Evolutionary conservation across 805 yeast genomes (phyloP), one percentile per base, ranked within the genome.

Genomic region (Grigorovia humatica): DNA sequence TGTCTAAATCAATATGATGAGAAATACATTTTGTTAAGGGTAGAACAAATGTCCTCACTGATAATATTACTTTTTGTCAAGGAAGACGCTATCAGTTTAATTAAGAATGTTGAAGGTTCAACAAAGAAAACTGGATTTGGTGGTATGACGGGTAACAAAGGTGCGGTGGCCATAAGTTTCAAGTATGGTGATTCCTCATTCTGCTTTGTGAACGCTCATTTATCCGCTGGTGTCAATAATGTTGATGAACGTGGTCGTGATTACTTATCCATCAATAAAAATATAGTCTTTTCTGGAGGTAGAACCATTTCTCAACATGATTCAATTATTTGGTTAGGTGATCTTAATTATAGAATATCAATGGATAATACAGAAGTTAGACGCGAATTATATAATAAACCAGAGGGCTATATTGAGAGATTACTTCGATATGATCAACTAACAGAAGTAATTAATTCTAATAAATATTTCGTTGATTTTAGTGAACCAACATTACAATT

Each of bases 81-180:
- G 52, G 68, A 74, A 3, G 74, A 72, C 44, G 66, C 71, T 47
- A 70, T 74, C 23, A 63, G 69, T 19, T 61, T 73, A 49, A 81
- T 93, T 2, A 85, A 86, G 15, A 82, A 84, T 58, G 96, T 93
- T 4, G 90, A 89, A 58, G 97, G 97, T 9, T 78, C 90, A 15
- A 79, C 85, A 9, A 91, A 90, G 61, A 91, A 91, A 68, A 91
- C 98, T 0, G 99, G 98, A 0, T 72, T 93, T 51, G 96, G 96
- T 32, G 99, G 99, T 42, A 91, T 93, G 71, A 81, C 98, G 0
- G 99, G 97, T 9, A 91, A 93, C 66, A 91, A 91, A 67, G 99
- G 99, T 47, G 96, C 95, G 2, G 93, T 90, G 55, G 96, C 96
- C 0, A 88, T 93, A 9, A 76, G 96, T 54, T 86, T 91, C 68